phyloP scores from a whole-genome alignment of 345 rosid species.

The Brassica juncea region DNA sequence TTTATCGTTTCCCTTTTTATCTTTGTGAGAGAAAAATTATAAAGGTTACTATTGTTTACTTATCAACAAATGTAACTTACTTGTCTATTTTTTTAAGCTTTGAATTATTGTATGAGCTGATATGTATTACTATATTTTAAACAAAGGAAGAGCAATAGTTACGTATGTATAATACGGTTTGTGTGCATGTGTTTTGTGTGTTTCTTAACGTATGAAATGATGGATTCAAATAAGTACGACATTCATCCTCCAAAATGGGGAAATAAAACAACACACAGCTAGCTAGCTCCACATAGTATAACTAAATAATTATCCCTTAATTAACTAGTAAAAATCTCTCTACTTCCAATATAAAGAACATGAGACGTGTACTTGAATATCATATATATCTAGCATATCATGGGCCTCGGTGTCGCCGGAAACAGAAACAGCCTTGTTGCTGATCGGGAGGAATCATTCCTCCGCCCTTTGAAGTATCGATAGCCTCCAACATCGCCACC shows the following conservation, averaged over 20 bases:
- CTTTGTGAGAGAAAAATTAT: not conserved
- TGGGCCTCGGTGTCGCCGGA: slow-evolving; percentile 74
- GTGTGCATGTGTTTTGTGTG: not conserved
- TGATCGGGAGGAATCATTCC: slow-evolving; percentile 94
- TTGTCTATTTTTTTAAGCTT: not conserved
- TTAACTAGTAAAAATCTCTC: slow-evolving; percentile 2
- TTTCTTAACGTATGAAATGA: not conserved
- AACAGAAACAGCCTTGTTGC: slow-evolving; percentile 80
- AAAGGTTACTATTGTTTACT: not conserved
- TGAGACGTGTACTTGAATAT: not conserved
- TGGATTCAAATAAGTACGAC: slow-evolving; percentile 16
- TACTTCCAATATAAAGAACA: not conserved
- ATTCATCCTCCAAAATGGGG: slow-evolving; percentile 24
- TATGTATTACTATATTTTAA: not conserved
- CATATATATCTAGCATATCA: slow-evolving; percentile 30
- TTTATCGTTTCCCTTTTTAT: not conserved
- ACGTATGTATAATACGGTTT: not conserved
- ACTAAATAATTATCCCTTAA: not conserved
- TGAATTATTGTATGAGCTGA: no score
- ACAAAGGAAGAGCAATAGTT: not conserved
- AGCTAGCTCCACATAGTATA: not conserved
- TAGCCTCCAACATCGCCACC: slow-evolving; percentile 78
- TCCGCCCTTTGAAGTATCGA: slow-evolving; percentile 93
- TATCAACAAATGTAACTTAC: not conserved
- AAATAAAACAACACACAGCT: not conserved